These are phyloP conservation scores for Excoecaria agallocha DNA, from an alignment of 345 rosid genomes.

Conservation along the genomic window DNA sequence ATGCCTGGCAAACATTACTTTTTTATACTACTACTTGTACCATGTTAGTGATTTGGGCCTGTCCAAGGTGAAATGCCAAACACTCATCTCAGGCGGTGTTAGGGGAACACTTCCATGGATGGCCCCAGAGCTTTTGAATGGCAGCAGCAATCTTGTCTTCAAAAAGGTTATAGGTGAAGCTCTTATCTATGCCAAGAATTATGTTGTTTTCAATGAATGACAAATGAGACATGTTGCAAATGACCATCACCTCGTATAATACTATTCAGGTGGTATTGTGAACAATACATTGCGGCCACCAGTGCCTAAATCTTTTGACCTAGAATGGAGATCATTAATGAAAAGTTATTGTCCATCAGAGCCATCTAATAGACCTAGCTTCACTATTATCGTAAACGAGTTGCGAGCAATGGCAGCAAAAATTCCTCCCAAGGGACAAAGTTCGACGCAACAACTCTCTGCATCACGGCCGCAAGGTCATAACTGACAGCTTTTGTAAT, in stretches of 20 bases:
- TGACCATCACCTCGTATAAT: not conserved
- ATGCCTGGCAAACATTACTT: no score
- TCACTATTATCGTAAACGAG: constrained; percentile 48
- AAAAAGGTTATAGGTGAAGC: no score
- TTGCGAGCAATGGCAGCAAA: constrained; percentile 51
- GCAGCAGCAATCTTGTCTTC: no score
- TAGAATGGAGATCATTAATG: constrained; percentile 63
- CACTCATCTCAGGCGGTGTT: no score
- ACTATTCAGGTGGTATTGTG: constrained; percentile 56
- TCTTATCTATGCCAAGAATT: no score
- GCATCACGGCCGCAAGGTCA: constrained; percentile 18
- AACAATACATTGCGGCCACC: constrained; percentile 64
- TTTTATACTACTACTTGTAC: no score
- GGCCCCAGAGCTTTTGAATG: no score
- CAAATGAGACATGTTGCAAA: not conserved
- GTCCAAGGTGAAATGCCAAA: no score
- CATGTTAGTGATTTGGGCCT: no score
- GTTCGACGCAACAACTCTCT: constrained; percentile 21
- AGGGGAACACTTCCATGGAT: no score
- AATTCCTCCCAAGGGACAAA: constrained; percentile 49
- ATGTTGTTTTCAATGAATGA: not conserved
- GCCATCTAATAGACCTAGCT: constrained; percentile 60
- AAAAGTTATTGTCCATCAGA: constrained; percentile 75
- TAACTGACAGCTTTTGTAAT: no score
- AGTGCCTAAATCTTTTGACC: constrained; percentile 54